Base-by-base conservation (phyloP, 2,329 filamentous ascomycete species). In the Ophiostoma montium region DNA sequence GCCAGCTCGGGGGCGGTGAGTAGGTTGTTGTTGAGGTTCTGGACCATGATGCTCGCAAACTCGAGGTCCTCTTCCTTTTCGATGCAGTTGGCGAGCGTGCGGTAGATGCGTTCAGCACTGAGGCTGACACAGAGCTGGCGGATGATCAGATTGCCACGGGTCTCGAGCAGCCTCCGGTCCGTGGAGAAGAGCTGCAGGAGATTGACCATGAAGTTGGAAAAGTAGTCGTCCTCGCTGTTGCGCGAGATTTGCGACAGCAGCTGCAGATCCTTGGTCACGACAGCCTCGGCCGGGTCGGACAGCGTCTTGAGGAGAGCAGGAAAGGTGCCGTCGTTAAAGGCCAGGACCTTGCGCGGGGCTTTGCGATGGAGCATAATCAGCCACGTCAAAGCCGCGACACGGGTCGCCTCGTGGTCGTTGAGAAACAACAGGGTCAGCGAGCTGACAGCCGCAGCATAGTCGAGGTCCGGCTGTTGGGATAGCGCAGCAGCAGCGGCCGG, bases 11-110 rank as follows among this genome's bases (percentile, higher is more conserved):
- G 92, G 0, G 94, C 92, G 2, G 94, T 98, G 56, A 98, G 95
- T 49, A 98, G 80, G 59, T 98, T 98, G 65, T 98, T 98, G 68
- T 98, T 98, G 47, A 98, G 73, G 59, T 96, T 96, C 63, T 98
- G 92, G 30, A 98, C 88, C 92, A 98, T 98, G 58, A 98, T 96
- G 62, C 90, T 95, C 15, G 92, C 90, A 65, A 98, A 98, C 63
- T 98, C 94, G 38, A 98, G 80, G 62, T 98, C 92, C 66, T 96
- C 92, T 63, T 98, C 92, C 61, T 89, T 94, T 64, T 96, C 92
- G 10, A 98, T 84, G 57, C 92, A 95, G 58, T 98, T 92, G 23
- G 92, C 94, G 55, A 98, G 72, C 2, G 88, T 96, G 31, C 92
- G 80, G 61, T 96, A 98, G 51, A 98, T 98, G 42, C 89, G 79